Conservation (phyloP, 768 basidiomycete species). For the Russula vinacea region DNA sequence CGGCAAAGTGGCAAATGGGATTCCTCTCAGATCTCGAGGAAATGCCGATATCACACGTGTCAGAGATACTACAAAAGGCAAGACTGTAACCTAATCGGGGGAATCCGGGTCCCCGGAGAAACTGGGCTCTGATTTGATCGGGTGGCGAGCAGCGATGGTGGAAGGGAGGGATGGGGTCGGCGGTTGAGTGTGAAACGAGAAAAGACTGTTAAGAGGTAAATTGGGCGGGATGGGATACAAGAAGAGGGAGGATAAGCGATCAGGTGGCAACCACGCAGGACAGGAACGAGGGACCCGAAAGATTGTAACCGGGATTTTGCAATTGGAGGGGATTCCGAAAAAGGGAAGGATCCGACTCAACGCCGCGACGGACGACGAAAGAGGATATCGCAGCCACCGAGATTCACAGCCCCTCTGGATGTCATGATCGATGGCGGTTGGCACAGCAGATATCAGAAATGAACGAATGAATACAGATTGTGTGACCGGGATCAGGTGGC, state of each 20-base stretch:
- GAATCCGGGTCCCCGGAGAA: conserved; percentile 15
- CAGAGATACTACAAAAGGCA: conserved; percentile 20
- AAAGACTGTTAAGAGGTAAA: background rate
- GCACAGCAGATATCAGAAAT: conserved; percentile 15
- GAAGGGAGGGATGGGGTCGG: background rate
- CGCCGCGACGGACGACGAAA: conserved; percentile 32
- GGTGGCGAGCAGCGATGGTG: conserved; percentile 10
- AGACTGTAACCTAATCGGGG: conserved; percentile 30
- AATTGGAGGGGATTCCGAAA: conserved; percentile 28
- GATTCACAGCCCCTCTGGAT: conserved; percentile 22
- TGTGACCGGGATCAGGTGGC: conserved; percentile 19
- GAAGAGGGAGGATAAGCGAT: conserved; percentile 16
- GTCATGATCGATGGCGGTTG: conserved; percentile 9
- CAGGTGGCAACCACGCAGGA: conserved; percentile 27
- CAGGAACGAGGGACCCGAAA: conserved; percentile 31
- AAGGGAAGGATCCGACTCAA: conserved; percentile 34
- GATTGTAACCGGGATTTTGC: conserved; percentile 10
- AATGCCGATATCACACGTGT: conserved; percentile 14
- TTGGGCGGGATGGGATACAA: background rate
- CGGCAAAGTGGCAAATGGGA: background rate
- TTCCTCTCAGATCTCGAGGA: background rate
- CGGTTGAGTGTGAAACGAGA: background rate
- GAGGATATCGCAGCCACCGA: conserved; percentile 21
- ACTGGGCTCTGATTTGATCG: background rate
- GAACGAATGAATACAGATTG: background rate